Evolutionary conservation across 2,329 filamentous ascomycete species (phyloP).

Genomic region (Alternaria viburni): DNA sequence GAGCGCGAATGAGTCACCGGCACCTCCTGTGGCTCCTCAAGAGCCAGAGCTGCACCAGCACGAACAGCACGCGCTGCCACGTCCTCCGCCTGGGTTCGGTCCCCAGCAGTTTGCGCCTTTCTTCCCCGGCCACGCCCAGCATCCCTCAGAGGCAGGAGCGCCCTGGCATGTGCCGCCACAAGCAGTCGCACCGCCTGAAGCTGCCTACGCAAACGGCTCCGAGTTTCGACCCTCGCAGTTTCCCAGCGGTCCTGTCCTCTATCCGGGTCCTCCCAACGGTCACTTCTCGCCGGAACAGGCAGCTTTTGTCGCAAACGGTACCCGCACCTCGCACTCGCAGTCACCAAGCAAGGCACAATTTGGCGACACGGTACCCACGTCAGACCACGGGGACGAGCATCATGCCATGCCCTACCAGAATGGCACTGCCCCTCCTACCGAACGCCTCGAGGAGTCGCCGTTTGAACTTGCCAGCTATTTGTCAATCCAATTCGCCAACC

Average conservation of each 20-base stretch:
- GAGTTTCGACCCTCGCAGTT: conserved; percentile 32
- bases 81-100: conserved; percentile 42
- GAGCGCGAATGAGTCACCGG: conserved; percentile 45
- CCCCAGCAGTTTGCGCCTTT: conserved; percentile 40
- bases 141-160: conserved; percentile 42
- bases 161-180: conserved; percentile 41
- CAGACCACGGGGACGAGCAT: conserved; percentile 30
- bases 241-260: conserved; percentile 17
- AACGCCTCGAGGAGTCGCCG: conserved; percentile 31
- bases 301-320: conserved; percentile 31
- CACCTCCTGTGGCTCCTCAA: conserved; percentile 46
- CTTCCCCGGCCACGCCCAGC: conserved; percentile 43
- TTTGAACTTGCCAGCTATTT: conserved; percentile 44
- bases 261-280: conserved; percentile 26
- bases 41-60: conserved; percentile 26
- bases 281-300: conserved; percentile 26
- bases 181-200: conserved; percentile 34
- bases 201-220: conserved; percentile 28
- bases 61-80: conserved; percentile 29
- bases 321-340: conserved; percentile 38
- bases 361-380: conserved; percentile 24
- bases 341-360: conserved; percentile 43
- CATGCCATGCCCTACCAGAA: conserved; percentile 27
- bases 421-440: conserved; percentile 13
- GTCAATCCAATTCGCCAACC: conserved; percentile 42